phyloP scores from a whole-genome alignment of 352 stramenopile species.

The Globisporangium uncinulatum region DNA sequence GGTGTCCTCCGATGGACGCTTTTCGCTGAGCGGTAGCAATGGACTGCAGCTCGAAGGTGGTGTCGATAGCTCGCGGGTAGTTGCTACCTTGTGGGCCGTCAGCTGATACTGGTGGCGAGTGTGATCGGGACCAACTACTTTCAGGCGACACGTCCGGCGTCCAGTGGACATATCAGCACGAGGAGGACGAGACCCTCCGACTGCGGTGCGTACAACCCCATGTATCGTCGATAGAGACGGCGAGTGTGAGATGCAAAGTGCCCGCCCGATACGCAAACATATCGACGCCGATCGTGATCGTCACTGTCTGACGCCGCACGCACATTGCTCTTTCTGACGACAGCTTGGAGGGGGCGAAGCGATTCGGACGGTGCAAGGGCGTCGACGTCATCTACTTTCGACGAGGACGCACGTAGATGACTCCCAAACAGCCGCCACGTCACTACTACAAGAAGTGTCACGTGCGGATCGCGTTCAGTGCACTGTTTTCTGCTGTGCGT shows the following conservation, averaged over 20 bases:
- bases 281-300: not conserved
- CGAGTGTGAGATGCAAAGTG: no score
- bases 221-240: no score
- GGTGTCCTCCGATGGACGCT: conserved; percentile 35
- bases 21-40: conserved; percentile 21
- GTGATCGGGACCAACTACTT: not conserved
- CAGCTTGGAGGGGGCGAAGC: conserved; percentile 66
- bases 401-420: conserved; percentile 4
- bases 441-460: no score
- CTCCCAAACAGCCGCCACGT: no score
- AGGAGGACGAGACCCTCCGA: conserved; percentile 57
- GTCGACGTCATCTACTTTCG: conserved; percentile 81
- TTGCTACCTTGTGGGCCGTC: not conserved
- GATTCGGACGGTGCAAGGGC: conserved; percentile 70
- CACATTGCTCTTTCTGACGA: not conserved
- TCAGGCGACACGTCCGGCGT: conserved; percentile 47
- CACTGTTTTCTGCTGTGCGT: no score
- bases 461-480: no score
- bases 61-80: not conserved
- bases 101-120: not conserved
- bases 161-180: conserved; percentile 58
- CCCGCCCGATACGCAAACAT: no score
- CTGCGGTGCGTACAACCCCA: conserved; percentile 26
- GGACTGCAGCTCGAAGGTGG: conserved; percentile 26
- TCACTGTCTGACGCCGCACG: not conserved